phyloP scores from a whole-genome alignment of 2,329 filamentous ascomycete genomes.

The Fusarium sp. region DNA sequence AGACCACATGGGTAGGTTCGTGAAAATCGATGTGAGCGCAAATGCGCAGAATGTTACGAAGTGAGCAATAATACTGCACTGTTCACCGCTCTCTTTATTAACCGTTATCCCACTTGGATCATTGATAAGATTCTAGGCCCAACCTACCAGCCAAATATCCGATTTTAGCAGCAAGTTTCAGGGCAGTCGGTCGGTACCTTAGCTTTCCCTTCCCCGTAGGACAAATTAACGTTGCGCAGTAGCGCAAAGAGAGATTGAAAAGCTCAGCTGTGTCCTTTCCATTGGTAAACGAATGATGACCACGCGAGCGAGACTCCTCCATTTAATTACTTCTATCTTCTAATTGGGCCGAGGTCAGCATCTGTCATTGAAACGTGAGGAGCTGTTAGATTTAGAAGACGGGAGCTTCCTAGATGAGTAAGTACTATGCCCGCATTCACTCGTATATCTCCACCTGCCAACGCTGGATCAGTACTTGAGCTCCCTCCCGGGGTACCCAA shows the following conservation, averaged over 20 bases:
- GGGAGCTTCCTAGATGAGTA: neutral
- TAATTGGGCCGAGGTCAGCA: constrained; percentile 25
- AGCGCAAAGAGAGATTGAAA: constrained; percentile 6
- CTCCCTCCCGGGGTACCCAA: constrained; percentile 28
- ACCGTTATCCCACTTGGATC: constrained; percentile 1
- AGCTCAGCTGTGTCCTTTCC: neutral
- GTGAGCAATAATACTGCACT: constrained; percentile 2
- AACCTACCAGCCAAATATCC: constrained; percentile 8
- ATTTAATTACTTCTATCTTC: constrained; percentile 10
- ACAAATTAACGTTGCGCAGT: constrained; percentile 3
- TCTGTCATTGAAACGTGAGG: constrained; percentile 10
- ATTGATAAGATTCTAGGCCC: constrained; percentile 11
- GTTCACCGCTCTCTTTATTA: constrained; percentile 23
- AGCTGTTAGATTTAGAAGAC: constrained; percentile 21
- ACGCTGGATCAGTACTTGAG: constrained; percentile 15
- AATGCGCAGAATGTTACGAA: constrained; percentile 11
- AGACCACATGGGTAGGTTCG: neutral
- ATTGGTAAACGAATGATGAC: constrained; percentile 6
- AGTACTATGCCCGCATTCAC: constrained; percentile 21
- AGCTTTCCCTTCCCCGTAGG: constrained; percentile 2
- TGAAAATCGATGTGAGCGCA: constrained; percentile 1
- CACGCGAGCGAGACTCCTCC: constrained; percentile 23
- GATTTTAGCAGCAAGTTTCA: constrained; percentile 20
- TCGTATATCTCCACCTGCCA: constrained; percentile 13
- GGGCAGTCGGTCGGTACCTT: constrained; percentile 12